phyloP scores from a whole-genome alignment of 2,329 filamentous ascomycete species.

The Neonectria sp. region DNA sequence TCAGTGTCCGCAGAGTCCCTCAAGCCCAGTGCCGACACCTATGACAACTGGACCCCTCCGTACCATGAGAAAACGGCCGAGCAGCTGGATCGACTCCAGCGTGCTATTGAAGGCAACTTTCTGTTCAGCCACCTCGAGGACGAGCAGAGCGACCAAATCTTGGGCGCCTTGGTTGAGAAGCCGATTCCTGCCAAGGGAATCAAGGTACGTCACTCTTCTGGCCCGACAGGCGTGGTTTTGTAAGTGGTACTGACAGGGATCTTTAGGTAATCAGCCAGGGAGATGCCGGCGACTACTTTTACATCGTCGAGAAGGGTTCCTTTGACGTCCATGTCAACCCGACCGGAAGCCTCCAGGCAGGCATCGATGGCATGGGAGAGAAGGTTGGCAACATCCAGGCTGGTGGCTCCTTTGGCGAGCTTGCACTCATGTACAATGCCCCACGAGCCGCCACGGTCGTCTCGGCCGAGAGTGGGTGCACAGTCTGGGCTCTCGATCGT shows the following conservation, averaged over 20 bases:
- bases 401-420: constrained; percentile 95
- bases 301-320: constrained; percentile 90
- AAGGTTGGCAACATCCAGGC: constrained; percentile 87
- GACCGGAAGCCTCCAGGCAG: constrained; percentile 82
- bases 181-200: constrained; percentile 92
- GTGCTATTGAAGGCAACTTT: constrained; percentile 90
- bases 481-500: constrained; percentile 94
- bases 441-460: constrained; percentile 95
- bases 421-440: constrained; percentile 98
- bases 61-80: constrained; percentile 86
- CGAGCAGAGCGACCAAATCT: constrained; percentile 88
- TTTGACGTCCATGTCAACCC: constrained; percentile 94
- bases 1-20: constrained; percentile 98
- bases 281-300: constrained; percentile 97
- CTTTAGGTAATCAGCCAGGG: constrained; percentile 92
- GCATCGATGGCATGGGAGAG: constrained; percentile 84
- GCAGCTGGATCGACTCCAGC: constrained; percentile 84
- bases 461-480: constrained; percentile 83
- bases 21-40: constrained; percentile 86
- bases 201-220: constrained; percentile 64
- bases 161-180: constrained; percentile 94
- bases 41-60: constrained; percentile 93
- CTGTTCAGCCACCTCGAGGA: constrained; percentile 96
- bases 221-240: not conserved
- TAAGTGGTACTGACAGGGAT: constrained; percentile 42